Conservation (phyloP, 805 yeast species). For the Schizosaccharomyces pombe region DNA sequence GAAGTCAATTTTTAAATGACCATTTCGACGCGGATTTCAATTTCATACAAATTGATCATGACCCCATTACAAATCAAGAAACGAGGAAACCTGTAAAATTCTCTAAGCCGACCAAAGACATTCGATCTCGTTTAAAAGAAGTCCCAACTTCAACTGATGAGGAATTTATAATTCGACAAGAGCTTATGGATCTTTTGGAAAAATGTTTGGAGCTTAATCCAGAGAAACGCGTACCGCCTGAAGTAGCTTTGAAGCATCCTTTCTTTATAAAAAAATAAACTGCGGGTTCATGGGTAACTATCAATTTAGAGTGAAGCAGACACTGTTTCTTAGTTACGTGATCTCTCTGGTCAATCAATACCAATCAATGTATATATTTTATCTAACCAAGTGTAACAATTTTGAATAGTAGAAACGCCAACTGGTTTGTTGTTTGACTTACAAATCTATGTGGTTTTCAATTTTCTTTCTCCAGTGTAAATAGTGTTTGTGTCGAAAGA, state of each 20-base stretch:
- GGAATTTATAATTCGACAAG: slow-evolving; percentile 6
- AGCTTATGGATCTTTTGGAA: slow-evolving; percentile 15
- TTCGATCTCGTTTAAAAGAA: slow-evolving; percentile 6
- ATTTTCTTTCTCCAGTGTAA: no score
- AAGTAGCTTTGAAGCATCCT: slow-evolving; percentile 36
- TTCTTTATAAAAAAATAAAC: slow-evolving; percentile 12
- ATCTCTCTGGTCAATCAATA: no score
- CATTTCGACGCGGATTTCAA: slow-evolving; percentile 14
- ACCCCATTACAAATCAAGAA: slow-evolving; percentile 12
- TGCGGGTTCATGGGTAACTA: no score
- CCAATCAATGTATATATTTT: no score
- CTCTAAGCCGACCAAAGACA: slow-evolving; percentile 6
- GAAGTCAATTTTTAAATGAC: slow-evolving; percentile 11
- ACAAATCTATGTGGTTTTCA: no score
- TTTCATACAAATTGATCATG: slow-evolving; percentile 11
- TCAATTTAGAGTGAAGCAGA: no score
- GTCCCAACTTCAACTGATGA: slow-evolving; percentile 4
- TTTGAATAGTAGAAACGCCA: no score
- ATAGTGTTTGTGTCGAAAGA: no score
- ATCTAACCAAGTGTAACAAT: no score
- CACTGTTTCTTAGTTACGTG: no score
- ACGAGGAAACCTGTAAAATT: slow-evolving; percentile 9
- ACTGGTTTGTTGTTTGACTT: no score
- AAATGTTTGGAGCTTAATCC: slow-evolving; percentile 26
- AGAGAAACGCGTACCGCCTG: slow-evolving; percentile 41